Evolutionary conservation across 1,139 yeast genomes (phyloP), one percentile per base, ranked within the genome.

Genomic region (Kodamaea anthophila): DNA sequence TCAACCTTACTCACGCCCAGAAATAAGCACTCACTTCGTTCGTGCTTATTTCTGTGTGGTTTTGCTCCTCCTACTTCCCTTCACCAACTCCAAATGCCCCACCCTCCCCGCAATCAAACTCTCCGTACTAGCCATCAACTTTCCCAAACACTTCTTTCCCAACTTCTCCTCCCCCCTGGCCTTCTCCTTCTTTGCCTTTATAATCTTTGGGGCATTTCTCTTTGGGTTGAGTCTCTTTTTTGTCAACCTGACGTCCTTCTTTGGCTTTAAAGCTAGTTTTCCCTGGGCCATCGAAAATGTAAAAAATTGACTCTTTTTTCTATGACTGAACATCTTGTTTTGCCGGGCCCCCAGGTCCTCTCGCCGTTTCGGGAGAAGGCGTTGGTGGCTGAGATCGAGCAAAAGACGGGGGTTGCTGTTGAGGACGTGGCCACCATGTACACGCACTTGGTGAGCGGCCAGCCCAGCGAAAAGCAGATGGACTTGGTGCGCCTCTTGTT

Each of bases 1-100:
- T n/a, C n/a, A n/a, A n/a, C n/a, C n/a, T n/a, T n/a, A n/a, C n/a
- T n/a, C n/a, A n/a, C n/a, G n/a, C n/a, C n/a, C n/a, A n/a, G n/a
- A n/a, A n/a, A n/a, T n/a, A n/a, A n/a, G n/a, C n/a, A n/a, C 41
- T 39, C 32, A 40, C 42, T 24, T 39, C 39, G 32, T 41, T 43
- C 28, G 40, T n/a, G n/a, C n/a, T n/a, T n/a, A n/a, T n/a, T n/a
- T n/a, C n/a, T n/a, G n/a, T n/a, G n/a, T n/a, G n/a, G n/a, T n/a
- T n/a, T n/a, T 57, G n/a, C n/a, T n/a, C n/a, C 94, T 74, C 64
- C 96, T 77, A n/a, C 93, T 79, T 9, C 97, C 98, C 55, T 84
- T 86, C 41, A 91, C 63, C 30, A 91, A 54, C 58, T 91, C 98
- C 47, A 91, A 68, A 57, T 91, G 97, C n/a, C 98, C 98, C 4